Conservation (phyloP, 495 filamentous ascomycete genomes). For the Massariosphaeria phaeospora region DNA sequence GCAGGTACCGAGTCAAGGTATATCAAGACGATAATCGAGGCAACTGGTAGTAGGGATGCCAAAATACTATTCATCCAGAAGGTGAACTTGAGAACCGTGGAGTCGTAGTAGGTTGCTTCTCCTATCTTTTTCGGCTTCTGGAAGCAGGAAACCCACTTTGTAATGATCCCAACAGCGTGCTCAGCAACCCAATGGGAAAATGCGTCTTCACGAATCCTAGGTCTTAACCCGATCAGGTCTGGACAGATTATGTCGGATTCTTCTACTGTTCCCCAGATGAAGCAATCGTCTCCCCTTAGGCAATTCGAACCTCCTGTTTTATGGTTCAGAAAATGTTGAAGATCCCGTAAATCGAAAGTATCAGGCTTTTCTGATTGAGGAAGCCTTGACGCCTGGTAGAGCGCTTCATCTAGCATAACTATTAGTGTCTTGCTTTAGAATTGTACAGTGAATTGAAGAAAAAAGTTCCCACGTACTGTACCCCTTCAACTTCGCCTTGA, state of each 20-base stretch:
- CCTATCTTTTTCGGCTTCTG: conserved; percentile 7
- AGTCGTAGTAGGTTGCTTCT: conserved; percentile 2
- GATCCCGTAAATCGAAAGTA: background rate
- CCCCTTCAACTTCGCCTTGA: conserved; percentile 10
- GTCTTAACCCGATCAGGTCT: background rate
- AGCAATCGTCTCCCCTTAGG: background rate
- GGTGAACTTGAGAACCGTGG: conserved; percentile 5
- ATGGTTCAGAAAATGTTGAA: background rate
- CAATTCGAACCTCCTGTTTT: background rate
- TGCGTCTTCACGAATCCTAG: background rate
- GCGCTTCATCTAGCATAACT: conserved; percentile 14
- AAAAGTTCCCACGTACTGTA: conserved; percentile 23
- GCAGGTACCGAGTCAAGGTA: conserved; percentile 20
- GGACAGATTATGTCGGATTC: background rate
- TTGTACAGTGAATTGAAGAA: background rate
- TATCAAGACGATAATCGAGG: conserved; percentile 15
- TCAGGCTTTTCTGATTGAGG: background rate
- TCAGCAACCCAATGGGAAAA: background rate
- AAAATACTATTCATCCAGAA: conserved; percentile 28
- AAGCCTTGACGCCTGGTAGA: conserved; percentile 11
- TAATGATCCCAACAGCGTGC: background rate
- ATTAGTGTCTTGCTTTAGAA: background rate
- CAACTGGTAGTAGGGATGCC: conserved; percentile 20
- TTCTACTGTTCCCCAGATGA: background rate
- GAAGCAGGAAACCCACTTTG: background rate